Base-by-base conservation (phyloP, 164 flowering plant genomes). In the Vitis cinerea region DNA sequence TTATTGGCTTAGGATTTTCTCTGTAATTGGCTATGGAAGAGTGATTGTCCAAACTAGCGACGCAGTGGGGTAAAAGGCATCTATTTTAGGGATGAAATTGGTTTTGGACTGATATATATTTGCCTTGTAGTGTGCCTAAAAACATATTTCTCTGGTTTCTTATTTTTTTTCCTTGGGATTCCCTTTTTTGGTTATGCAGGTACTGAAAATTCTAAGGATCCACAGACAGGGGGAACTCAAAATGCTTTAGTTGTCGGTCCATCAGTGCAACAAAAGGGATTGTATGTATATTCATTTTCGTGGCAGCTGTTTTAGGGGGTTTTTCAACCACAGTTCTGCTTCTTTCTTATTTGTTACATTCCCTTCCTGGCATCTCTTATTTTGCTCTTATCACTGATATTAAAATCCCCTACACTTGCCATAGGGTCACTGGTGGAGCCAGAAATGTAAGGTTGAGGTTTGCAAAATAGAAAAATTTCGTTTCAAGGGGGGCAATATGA, bases 161-260 rank as follows among this genome's bases (percentile, higher is more conserved):
- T 37, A 37, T 6, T 37, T 37, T 54, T 47, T 48, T 54, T 49
- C 30, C 55, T 61, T 31, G 49, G 16, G 51, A 59, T 61, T 10
- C 51, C 37, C 29, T 11, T 64, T n/a, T 54, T 60, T 50, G 29
- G 31, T 19, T 48, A 23, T 77, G 66, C 74, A 93, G 98, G 93
- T 73, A 80, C 84, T 37, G 88, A 79, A 70, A 82, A 65, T 69
- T 78, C 89, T 16, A 76, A 71, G 57, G 83, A 86, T 78, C 64
- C 52, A 10, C 85, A 76, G 30, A 83, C 73, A 69, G 85, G 76
- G 63, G 88, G 84, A 59, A 57, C 76, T 70, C 86, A 83, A 67
- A 87, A 80, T 81, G 91, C 95, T 61, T 79, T 93, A 64, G 86
- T 85, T 71, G 79, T 86, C 78, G 89, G 90, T 70, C 92, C 97